These are phyloP conservation scores for Apium graveolens DNA, from an alignment of 129 eudicot genomes.

Conservation along the genomic window DNA sequence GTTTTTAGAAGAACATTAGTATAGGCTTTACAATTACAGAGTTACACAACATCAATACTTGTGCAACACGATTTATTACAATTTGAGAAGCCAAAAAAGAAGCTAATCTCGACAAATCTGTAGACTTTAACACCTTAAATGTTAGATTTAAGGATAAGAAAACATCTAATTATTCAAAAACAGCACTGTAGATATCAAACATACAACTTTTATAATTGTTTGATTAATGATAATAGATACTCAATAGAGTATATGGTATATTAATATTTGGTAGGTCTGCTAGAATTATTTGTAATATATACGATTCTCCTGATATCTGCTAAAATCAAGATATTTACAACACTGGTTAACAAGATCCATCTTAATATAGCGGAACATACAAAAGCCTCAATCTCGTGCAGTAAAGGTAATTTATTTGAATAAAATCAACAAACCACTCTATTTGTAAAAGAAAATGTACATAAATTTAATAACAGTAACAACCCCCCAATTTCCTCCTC, in stretches of 20 bases:
- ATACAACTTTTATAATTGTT: too few species aligned
- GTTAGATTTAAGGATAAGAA: too few species aligned
- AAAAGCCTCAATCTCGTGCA: not conserved
- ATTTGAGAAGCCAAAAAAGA: not conserved
- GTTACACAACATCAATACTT: not conserved
- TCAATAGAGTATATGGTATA: too few species aligned
- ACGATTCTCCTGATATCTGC: not conserved
- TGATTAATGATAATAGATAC: too few species aligned
- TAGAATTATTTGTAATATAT: not conserved
- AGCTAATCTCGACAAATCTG: not conserved
- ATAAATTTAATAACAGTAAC: not conserved
- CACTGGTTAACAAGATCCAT: not conserved
- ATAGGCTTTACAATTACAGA: slow-evolving; percentile 5
- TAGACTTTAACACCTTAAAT: too few species aligned
- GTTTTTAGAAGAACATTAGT: not conserved
- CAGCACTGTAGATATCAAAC: too few species aligned
- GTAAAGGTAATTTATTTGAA: too few species aligned
- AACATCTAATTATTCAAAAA: too few species aligned
- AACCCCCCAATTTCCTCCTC: not conserved
- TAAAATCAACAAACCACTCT: not conserved
- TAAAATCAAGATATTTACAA: not conserved
- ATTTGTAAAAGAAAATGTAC: not conserved
- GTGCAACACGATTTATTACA: not conserved
- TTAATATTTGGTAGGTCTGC: slow-evolving; percentile 1
- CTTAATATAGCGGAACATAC: not conserved